Evolutionary conservation across 306 rosid species (phyloP).

Genomic region (Inga laurina): DNA sequence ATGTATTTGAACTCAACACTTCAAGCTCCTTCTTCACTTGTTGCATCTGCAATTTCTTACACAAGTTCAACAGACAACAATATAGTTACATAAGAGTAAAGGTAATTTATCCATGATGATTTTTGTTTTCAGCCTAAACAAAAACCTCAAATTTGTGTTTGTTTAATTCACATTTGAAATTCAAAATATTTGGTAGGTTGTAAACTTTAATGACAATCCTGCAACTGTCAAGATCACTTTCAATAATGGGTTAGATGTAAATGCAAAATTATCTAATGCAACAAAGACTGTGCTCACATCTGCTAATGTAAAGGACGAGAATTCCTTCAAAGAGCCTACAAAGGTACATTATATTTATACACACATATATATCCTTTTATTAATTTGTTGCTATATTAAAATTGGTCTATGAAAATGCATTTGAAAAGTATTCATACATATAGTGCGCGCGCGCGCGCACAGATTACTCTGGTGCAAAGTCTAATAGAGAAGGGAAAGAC

Average conservation of each 20-base stretch:
- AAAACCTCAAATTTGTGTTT: not conserved
- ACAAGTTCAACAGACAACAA: not conserved
- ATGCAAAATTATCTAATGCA: constrained; percentile 33
- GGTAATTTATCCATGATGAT: not conserved
- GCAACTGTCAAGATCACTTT: constrained; percentile 39
- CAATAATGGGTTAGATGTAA: constrained; percentile 35
- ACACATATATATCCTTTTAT: too few species aligned
- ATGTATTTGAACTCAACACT: not conserved
- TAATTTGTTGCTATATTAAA: too few species aligned
- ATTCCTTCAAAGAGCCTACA: constrained; percentile 57
- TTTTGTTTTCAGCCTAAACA: not conserved
- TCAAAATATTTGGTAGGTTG: not conserved
- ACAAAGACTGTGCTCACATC: constrained; percentile 52
- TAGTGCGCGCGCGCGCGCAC: not conserved
- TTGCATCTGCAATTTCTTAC: not conserved
- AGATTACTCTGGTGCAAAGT: not conserved
- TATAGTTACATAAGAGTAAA: not conserved
- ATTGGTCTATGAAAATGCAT: not conserved
- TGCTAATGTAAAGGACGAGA: constrained; percentile 57
- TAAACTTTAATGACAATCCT: not conserved
- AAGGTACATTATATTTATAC: constrained; percentile 43
- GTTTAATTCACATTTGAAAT: too few species aligned
- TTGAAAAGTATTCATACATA: too few species aligned
- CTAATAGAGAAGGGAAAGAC: not conserved
- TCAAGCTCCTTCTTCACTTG: not conserved